Base-by-base conservation (phyloP, 2,329 filamentous ascomycete genomes). In the Alternaria brassicae region DNA sequence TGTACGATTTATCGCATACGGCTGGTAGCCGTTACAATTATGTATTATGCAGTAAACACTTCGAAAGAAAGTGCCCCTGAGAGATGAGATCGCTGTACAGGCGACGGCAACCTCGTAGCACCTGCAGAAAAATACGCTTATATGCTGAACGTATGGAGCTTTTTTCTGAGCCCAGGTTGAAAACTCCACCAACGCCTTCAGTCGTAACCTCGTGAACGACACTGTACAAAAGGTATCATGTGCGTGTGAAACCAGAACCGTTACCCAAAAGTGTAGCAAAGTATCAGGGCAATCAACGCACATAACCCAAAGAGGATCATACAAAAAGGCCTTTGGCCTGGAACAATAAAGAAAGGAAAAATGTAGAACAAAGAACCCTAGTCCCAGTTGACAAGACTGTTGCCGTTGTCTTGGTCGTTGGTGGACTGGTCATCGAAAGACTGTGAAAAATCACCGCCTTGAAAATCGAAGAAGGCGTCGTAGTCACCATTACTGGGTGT, bases 301-400 rank as follows among this genome's bases (percentile, higher is more conserved):
- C 28, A 41, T 6, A 28, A 42, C 37, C 36, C 36, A 37, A 32
- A 48, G 45, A 7, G 34, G 10, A 23, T 51, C 4, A 44, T 36
- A 53, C 36, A 53, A 50, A 47, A 12, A 42, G 17, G 15, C 40
- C n/a, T 30, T 7, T 49, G 10, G 50, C 28, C 36, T 28, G n/a
- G n/a, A 21, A n/a, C 9, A 47, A n/a, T 7, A 42, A 23, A 23
- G 2, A 12, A 13, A 44, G n/a, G 27, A 51, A 23, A 27, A 12
- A 23, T 37, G 17, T 28, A 42, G 17, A 30, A 27, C n/a, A 32
- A 47, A 21, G 42, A 37, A 13, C 6, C 36, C 44, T 69, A 68
- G 17, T 72, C 69, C 69, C 69, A 72, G 45, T 72, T 69, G 10
- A 72, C 65, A 15, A 72, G 65, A 42, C 62, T 69, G 8, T 61